A percentile compares a stretch with the other conserved stretches of the same genome.
phyloP scores from a whole-genome alignment of 2,329 filamentous ascomycete species.

The Neopestalotiopsis sp. region DNA sequence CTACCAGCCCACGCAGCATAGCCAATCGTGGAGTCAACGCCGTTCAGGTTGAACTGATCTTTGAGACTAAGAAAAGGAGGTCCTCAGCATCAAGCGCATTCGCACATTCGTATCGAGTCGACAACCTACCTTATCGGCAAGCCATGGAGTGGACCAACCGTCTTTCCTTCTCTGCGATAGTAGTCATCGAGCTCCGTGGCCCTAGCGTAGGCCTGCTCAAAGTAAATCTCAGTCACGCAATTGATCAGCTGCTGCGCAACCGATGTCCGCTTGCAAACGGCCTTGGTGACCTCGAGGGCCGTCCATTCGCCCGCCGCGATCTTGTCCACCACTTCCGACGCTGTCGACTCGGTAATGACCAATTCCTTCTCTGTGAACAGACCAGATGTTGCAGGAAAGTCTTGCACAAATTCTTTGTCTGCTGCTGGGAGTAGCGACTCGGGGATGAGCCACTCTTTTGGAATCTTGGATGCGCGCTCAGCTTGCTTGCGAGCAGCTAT shows the following conservation, averaged over 20 bases:
- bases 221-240: slow-evolving; percentile 37
- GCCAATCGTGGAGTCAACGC: slow-evolving; percentile 41
- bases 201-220: slow-evolving; percentile 42
- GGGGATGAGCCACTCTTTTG: slow-evolving; percentile 10
- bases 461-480: slow-evolving; percentile 8
- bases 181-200: slow-evolving; percentile 48
- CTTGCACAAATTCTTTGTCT: slow-evolving; percentile 23
- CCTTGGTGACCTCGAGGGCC: slow-evolving; percentile 14
- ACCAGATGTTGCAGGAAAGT: slow-evolving; percentile 21
- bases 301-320: slow-evolving; percentile 22
- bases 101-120: not conserved
- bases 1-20: slow-evolving; percentile 43
- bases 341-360: slow-evolving; percentile 22
- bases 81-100: not conserved
- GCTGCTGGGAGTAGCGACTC: slow-evolving; percentile 1
- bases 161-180: slow-evolving; percentile 37
- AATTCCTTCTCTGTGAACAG: slow-evolving; percentile 25
- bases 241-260: slow-evolving; percentile 17
- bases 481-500: slow-evolving; percentile 13
- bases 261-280: slow-evolving; percentile 9
- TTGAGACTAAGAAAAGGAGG: slow-evolving; percentile 19
- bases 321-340: slow-evolving; percentile 22
- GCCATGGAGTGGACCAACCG: slow-evolving; percentile 54
- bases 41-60: slow-evolving; percentile 26
- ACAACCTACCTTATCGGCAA: slow-evolving; percentile 25